Conservation (phyloP, 805 yeast species). For the Saccharomycopsis sp. region DNA sequence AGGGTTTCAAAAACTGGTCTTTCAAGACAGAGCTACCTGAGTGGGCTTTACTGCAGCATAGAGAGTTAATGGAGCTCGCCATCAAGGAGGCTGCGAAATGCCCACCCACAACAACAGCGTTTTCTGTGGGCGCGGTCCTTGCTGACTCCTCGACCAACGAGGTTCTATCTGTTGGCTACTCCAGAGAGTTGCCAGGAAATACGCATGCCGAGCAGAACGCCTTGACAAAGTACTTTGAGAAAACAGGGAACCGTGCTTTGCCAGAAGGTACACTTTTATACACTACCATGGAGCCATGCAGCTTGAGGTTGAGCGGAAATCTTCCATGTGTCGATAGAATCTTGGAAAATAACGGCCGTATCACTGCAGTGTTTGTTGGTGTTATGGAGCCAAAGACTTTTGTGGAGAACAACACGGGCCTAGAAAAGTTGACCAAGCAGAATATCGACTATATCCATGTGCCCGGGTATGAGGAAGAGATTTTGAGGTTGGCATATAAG, state of each 20-base stretch:
- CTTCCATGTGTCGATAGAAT: conserved; percentile 81
- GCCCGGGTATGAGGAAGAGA: conserved; percentile 71
- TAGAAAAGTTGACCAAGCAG: conserved; percentile 39
- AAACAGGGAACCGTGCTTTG: conserved; percentile 30
- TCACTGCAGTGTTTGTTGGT: conserved; percentile 80
- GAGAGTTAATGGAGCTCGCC: conserved; percentile 64
- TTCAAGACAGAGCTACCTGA: conserved; percentile 70
- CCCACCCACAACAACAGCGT: conserved; percentile 75
- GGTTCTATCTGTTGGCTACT: conserved; percentile 73
- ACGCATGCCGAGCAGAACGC: conserved; percentile 99
- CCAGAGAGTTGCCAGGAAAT: conserved; percentile 87
- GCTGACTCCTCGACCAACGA: conserved; percentile 19
- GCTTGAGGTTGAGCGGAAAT: conserved; percentile 81
- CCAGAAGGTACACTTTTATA: conserved; percentile 77
- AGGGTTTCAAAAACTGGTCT: conserved; percentile 43
- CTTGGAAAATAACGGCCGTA: conserved; percentile 36
- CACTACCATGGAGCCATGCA: conserved; percentile 98
- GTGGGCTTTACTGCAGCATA: conserved; percentile 65
- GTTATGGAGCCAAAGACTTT: conserved; percentile 85
- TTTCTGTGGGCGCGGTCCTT: conserved; percentile 87
- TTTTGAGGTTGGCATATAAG: conserved; percentile 58
- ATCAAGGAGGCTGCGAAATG: conserved; percentile 72
- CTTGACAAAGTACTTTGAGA: conserved; percentile 54
- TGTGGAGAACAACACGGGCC: conserved; percentile 68
- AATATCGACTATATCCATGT: conserved; percentile 70